Percentiles rank a stretch among this genome's conserved stretches.
Conservation (phyloP, 345 rosid species). For the Melastoma malabathricum region DNA sequence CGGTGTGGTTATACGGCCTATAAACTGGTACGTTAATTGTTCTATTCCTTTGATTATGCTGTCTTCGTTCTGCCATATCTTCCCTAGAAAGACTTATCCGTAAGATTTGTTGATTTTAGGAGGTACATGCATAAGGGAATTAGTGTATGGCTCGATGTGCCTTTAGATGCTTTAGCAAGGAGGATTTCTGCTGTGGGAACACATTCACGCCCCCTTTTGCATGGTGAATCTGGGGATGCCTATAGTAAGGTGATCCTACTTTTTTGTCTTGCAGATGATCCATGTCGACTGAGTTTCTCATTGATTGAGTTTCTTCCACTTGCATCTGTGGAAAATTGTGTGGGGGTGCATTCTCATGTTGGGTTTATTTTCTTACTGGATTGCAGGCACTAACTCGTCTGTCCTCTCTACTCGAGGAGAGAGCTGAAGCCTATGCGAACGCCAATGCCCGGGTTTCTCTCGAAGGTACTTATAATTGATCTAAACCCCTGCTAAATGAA, state of each 20-base stretch:
- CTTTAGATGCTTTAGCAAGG: constrained; percentile 76
- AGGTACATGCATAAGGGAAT: constrained; percentile 67
- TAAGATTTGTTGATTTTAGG: constrained; percentile 27
- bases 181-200: constrained; percentile 97
- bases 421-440: constrained; percentile 50
- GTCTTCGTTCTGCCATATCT: no score
- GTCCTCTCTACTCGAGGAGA: constrained; percentile 58
- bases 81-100: background rate
- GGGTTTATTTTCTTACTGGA: background rate
- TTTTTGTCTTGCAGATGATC: background rate
- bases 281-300: no score
- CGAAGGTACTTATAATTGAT: constrained; percentile 38
- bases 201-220: constrained; percentile 69
- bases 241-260: constrained; percentile 44
- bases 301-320: background rate
- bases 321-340: background rate
- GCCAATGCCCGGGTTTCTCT: constrained; percentile 80
- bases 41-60: no score
- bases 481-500: no score
- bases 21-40: constrained; percentile 50
- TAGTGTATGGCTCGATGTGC: constrained; percentile 92
- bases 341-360: background rate
- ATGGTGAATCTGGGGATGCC: constrained; percentile 63
- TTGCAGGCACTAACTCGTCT: constrained; percentile 58
- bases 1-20: constrained; percentile 67